Base-by-base conservation (phyloP, 331 rosid genomes). In the Malus hybrid region DNA sequence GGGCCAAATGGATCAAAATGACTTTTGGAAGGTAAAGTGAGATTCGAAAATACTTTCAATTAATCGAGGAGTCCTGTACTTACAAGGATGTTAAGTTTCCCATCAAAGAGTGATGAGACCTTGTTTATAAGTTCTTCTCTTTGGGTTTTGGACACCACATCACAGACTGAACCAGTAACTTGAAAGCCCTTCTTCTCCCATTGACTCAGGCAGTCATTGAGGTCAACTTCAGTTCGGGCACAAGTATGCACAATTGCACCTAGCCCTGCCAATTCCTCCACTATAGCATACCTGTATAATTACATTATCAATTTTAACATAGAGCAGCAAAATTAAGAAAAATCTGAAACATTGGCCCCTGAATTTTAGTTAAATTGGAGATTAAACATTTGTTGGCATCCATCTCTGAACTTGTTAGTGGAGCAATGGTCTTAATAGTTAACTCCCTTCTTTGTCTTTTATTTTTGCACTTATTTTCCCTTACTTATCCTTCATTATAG, bases 61-160 rank as follows among this genome's bases (percentile, higher is more conserved):
- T 42, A 39, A 10, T 42, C 3, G 13, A 42, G 13, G 13, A 42
- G 13, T 42, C 46, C 4, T 10, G 46, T 16, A 18, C 36, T 82
- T 14, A 88, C 93, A 79, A 89, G 88, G 75, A 89, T 85, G 30
- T 83, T 77, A 34, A 87, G 91, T 72, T 80, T 87, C 36, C 87
- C 86, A 18, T 82, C 32, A 29, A 84, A 85, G 24, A 81, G 18
- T 66, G 80, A 70, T 56, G 88, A 42, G 46, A 42, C 46, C 46
- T 42, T 42, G 13, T 42, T 42, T 42, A 42, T 42, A 42, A 42
- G 46, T 0, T 79, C 66, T 12, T 71, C 66, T 72, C 82, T 75
- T 1, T 87, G 65, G 3, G 69, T 24, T 67, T 52, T 48, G 29
- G 84, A 81, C 1, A 61, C 4, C 62, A 85, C 11, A 34, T 89